Evolutionary conservation across 768 basidiomycete species (phyloP), one percentile per base, ranked within the genome.

Genomic region (Russula olivacea): DNA sequence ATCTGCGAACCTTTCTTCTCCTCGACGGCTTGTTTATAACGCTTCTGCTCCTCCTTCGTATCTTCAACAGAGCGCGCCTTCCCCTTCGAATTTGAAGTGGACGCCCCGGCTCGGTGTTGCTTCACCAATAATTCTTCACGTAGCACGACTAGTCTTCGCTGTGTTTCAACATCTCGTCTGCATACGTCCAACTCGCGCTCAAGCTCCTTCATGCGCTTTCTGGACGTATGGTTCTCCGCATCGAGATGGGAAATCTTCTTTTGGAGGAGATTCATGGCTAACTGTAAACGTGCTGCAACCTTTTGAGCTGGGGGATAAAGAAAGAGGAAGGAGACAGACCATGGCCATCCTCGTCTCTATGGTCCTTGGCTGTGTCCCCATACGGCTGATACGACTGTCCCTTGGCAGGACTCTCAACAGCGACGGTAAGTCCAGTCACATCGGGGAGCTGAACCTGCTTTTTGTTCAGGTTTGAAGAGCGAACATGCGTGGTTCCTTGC

Each of bases 151-250:
- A 83, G 75, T 3, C 85, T 85, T 15, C 89, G 81, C 70, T 93
- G 90, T 59, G 78, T 76, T 1, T 80, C 81, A 2, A 90, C 87
- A 50, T 94, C 89, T n/a, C 81, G 80, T 71, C 88, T 91, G 67
- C 89, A 90, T 15, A 82, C 81, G 65, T 96, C 92, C 7, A 97
- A 79, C 71, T 96, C 94, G 59, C 81, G 77, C 73, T 97, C 94
- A 2, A 97, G 80, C 70, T 96, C 93, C 41, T 85, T 76, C n/a
- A 97, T 89, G 19, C 93, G 80, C 28, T 89, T 79, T 1, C 91
- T 80, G 5, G 92, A 93, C 10, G 91, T 81, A 4, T 85, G 78
- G 67, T 95, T 95, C 70, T 96, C 91, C 0, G 83, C 81, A 68
- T 94, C 90, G 3, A 95, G 80, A 43, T 86, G 80, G 17, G 83